Percentiles rank a stretch among this genome's conserved stretches.
Conservation (phyloP, 2,329 filamentous ascomycete species). For the Calonectria leucothoes region DNA sequence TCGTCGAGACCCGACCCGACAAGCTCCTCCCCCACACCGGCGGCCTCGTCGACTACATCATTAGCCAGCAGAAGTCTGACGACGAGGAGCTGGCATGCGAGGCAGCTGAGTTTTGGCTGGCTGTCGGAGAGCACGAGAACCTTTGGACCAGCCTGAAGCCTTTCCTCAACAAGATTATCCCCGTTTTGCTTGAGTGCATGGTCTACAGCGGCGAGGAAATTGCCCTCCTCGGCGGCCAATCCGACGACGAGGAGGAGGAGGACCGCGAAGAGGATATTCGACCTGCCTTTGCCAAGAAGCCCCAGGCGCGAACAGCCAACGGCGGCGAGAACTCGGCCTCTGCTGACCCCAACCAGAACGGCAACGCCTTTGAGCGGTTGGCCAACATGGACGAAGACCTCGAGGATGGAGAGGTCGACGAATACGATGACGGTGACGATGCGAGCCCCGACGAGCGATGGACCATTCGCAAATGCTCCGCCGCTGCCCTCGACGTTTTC, state of each 20-base stretch:
- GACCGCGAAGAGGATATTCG: slow-evolving; percentile 93
- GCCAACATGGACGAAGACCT: slow-evolving; percentile 77
- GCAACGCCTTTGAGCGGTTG: slow-evolving; percentile 66
- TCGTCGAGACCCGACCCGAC: slow-evolving; percentile 90
- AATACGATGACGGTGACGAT: slow-evolving; percentile 80
- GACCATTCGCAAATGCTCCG: slow-evolving; percentile 97
- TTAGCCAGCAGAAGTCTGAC: slow-evolving; percentile 87
- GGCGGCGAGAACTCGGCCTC: slow-evolving; percentile 62
- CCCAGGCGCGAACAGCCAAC: slow-evolving; percentile 68
- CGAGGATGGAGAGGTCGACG: slow-evolving; percentile 89
- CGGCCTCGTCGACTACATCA: slow-evolving; percentile 92
- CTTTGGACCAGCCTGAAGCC: slow-evolving; percentile 82
- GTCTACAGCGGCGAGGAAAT: slow-evolving; percentile 97
- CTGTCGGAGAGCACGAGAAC: slow-evolving; percentile 87
- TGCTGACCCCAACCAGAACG: slow-evolving; percentile 63
- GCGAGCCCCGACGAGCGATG: slow-evolving; percentile 90
- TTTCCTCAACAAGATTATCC: slow-evolving; percentile 86
- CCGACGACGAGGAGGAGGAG: slow-evolving; percentile 90
- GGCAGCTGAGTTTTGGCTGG: slow-evolving; percentile 97
- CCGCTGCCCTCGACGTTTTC: slow-evolving; percentile 93
- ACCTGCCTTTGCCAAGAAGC: slow-evolving; percentile 85
- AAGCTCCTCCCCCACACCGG: slow-evolving; percentile 90
- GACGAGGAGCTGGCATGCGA: slow-evolving; percentile 93
- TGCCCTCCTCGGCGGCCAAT: slow-evolving; percentile 82
- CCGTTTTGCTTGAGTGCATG: slow-evolving; percentile 93